phyloP scores from a whole-genome alignment of 2,329 filamentous ascomycete genomes.

The Chaetothyriales sp. region DNA sequence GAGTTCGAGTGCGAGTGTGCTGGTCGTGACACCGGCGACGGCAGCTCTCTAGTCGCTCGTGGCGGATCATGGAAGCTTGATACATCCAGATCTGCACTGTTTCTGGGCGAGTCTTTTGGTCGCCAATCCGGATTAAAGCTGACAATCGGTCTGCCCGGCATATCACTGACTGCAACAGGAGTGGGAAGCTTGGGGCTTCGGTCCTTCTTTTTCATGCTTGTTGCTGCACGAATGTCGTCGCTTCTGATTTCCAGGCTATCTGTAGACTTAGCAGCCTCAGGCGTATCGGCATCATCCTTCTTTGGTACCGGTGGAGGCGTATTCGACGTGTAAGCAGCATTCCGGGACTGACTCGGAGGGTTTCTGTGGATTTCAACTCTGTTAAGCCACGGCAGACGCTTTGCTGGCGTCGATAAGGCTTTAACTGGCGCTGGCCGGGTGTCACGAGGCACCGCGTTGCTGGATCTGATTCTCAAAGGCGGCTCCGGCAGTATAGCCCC shows the following conservation, averaged over 20 bases:
- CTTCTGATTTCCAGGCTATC: slow-evolving; percentile 70
- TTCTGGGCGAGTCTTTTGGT: slow-evolving; percentile 25
- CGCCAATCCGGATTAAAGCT: slow-evolving; percentile 82
- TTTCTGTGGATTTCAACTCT: slow-evolving; percentile 69
- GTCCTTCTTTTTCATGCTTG: slow-evolving; percentile 74
- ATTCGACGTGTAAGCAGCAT: slow-evolving; percentile 66
- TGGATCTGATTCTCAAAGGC: slow-evolving; percentile 43
- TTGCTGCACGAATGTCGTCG: slow-evolving; percentile 79
- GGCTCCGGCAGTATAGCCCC: slow-evolving; percentile 19
- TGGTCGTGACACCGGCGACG: slow-evolving; percentile 8
- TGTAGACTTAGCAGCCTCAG: slow-evolving; percentile 41
- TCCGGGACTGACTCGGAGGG: slow-evolving; percentile 65
- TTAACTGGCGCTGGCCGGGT: slow-evolving; percentile 29
- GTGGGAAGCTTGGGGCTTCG: slow-evolving; percentile 75
- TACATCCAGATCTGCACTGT: slow-evolving; percentile 16
- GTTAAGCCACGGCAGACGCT: slow-evolving; percentile 24
- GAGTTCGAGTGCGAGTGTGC: slow-evolving; percentile 4
- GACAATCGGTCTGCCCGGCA: slow-evolving; percentile 82
- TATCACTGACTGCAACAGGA: slow-evolving; percentile 81
- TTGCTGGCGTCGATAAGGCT: slow-evolving; percentile 21
- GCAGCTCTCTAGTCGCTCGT: not conserved
- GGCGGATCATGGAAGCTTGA: slow-evolving; percentile 12
- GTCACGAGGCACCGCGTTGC: slow-evolving; percentile 44
- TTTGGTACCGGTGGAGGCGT: slow-evolving; percentile 20
- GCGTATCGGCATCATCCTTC: slow-evolving; percentile 3